Percentiles rank a stretch among this genome's conserved stretches.
Evolutionary conservation across 352 stramenopile genomes (phyloP).

Genomic region (Globisporangium echinulatum): DNA sequence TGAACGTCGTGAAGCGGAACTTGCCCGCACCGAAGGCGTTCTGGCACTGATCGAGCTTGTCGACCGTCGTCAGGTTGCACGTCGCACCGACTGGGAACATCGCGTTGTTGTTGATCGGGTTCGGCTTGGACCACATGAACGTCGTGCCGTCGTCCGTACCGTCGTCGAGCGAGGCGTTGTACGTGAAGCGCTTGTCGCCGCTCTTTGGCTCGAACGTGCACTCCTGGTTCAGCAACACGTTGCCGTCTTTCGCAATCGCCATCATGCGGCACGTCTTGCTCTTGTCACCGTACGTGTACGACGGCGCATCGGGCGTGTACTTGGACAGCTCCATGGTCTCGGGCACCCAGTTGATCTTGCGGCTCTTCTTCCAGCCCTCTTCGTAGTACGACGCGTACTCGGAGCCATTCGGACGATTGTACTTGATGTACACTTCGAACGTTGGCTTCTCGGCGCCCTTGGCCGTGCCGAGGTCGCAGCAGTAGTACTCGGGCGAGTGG

Average conservation of each 20-base stretch:
- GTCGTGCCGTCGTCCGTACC: conserved; percentile 38
- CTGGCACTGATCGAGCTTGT: conserved; percentile 21
- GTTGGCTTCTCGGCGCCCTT: conserved; percentile 23
- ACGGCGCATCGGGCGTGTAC: conserved; percentile 49
- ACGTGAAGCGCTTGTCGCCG: conserved; percentile 30
- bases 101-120: conserved; percentile 65
- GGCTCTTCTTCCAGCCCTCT: conserved; percentile 56
- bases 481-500: conserved; percentile 45
- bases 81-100: conserved; percentile 50
- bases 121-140: conserved; percentile 49
- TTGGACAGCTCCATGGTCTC: conserved; percentile 37
- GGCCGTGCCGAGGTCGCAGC: conserved; percentile 37
- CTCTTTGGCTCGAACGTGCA: conserved; percentile 30
- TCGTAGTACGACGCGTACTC: conserved; percentile 50
- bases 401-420: conserved; percentile 40
- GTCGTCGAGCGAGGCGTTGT: conserved; percentile 47
- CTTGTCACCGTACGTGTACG: conserved; percentile 46
- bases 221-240: conserved; percentile 28
- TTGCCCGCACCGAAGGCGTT: conserved; percentile 12
- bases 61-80: conserved; percentile 24
- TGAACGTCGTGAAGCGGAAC: conserved; percentile 54
- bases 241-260: conserved; percentile 20
- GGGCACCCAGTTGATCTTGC: conserved; percentile 56
- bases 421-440: conserved; percentile 48
- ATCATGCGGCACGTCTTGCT: conserved; percentile 42